Conservation (phyloP, 805 yeast species). For the Barnettozyma vustinii region DNA sequence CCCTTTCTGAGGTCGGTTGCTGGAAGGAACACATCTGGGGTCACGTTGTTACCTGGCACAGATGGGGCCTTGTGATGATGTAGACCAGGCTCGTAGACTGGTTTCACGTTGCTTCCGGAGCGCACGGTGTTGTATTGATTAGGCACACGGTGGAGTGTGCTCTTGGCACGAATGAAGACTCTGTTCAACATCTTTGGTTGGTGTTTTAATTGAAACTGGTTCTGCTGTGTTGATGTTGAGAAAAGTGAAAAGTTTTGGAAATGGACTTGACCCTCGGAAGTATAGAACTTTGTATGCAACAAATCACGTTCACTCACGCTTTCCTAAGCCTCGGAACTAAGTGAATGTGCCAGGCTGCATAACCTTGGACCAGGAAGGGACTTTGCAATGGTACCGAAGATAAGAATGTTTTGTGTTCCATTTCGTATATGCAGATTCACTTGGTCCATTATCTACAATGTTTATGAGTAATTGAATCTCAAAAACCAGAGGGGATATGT, state of each 20-base stretch:
- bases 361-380: neutral
- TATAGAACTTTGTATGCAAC: neutral
- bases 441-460: too few relatives aligned
- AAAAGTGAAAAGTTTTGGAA: neutral
- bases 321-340: neutral
- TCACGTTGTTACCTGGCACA: constrained; percentile 39
- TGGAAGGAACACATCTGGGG: constrained; percentile 71
- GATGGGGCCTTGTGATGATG: constrained; percentile 62
- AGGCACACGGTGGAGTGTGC: constrained; percentile 33
- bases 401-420: too few relatives aligned
- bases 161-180: constrained; percentile 2
- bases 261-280: neutral
- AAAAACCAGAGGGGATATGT: too few relatives aligned
- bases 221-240: neutral
- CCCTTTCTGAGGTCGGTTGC: constrained; percentile 50
- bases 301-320: neutral
- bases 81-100: constrained; percentile 54
- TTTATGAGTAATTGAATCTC: too few relatives aligned
- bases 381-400: too few relatives aligned
- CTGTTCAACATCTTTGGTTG: neutral
- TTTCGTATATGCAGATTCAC: too few relatives aligned
- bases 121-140: constrained; percentile 54
- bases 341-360: neutral
- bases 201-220: neutral
- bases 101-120: constrained; percentile 54